Conservation (phyloP, 2,329 filamentous ascomycete species). For the Hypoxylon sp. region DNA sequence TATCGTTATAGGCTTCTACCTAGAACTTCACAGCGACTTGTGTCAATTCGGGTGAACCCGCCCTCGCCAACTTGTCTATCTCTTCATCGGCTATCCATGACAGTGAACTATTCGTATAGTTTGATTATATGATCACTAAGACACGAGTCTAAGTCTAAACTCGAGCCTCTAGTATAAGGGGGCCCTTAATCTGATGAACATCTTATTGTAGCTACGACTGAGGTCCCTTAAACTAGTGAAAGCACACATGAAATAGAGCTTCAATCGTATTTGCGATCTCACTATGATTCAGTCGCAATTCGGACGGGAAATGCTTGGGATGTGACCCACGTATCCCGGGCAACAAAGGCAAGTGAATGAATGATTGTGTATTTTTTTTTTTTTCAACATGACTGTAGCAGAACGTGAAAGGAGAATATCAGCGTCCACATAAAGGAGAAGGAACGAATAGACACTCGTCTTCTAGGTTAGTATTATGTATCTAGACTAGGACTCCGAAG, state of each 20-base stretch:
- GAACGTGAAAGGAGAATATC: background rate
- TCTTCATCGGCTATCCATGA: background rate
- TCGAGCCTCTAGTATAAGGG: background rate
- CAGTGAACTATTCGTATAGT: background rate
- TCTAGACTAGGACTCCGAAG: no score
- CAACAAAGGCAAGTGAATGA: background rate
- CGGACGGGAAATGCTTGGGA: background rate
- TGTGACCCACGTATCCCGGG: background rate
- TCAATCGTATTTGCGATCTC: background rate
- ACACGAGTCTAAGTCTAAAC: background rate
- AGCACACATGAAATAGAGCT: background rate
- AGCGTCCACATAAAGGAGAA: background rate
- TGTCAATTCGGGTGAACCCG: background rate
- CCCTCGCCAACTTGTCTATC: background rate
- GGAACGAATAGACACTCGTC: background rate
- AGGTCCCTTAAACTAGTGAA: background rate
- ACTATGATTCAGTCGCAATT: background rate
- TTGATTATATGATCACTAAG: background rate
- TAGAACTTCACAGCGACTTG: background rate
- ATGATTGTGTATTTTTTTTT: background rate
- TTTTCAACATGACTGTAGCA: background rate
- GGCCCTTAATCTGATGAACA: background rate
- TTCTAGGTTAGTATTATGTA: background rate
- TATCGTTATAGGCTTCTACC: background rate
- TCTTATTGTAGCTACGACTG: background rate